These are phyloP conservation scores for Truncatella angustata DNA, from an alignment of 2,329 filamentous ascomycete genomes.

Conservation along the genomic window DNA sequence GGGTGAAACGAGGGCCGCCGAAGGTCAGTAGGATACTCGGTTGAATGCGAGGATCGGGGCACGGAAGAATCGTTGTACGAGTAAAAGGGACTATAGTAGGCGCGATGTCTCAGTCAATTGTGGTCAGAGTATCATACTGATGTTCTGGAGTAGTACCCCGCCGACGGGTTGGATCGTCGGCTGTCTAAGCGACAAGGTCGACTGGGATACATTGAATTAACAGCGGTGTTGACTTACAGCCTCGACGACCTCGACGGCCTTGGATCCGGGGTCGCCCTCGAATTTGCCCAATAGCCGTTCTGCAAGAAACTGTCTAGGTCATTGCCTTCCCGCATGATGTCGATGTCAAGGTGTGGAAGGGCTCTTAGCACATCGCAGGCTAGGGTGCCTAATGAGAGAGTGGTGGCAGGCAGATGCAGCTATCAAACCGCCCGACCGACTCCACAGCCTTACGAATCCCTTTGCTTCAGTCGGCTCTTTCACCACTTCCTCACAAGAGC, in stretches of 20 bases:
- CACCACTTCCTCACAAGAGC: not conserved
- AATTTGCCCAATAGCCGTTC: slow-evolving; percentile 29
- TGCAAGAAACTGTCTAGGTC: slow-evolving; percentile 26
- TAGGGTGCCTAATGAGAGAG: slow-evolving; percentile 10
- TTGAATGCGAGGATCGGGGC: slow-evolving; percentile 16
- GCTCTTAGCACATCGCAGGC: slow-evolving; percentile 22
- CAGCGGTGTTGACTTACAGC: slow-evolving; percentile 11
- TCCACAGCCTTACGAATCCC: slow-evolving; percentile 19
- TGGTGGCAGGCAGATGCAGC: slow-evolving; percentile 15
- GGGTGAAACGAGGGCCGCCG: slow-evolving; percentile 49
- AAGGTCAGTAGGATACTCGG: slow-evolving; percentile 17
- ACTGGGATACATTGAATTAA: slow-evolving; percentile 1
- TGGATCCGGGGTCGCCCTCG: slow-evolving; percentile 12
- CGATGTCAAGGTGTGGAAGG: slow-evolving; percentile 10
- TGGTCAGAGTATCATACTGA: not conserved
- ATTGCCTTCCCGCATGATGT: slow-evolving; percentile 24
- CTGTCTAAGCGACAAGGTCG: not conserved
- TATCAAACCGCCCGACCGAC: slow-evolving; percentile 14
- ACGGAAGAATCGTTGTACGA: slow-evolving; percentile 19
- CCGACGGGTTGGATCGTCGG: not conserved
- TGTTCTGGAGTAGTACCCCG: not conserved
- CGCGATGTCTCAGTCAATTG: slow-evolving; percentile 17
- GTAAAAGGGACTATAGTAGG: slow-evolving; percentile 9
- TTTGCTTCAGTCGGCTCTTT: not conserved
- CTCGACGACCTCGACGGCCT: too few relatives aligned